Evolutionary conservation across 306 rosid species (phyloP), one percentile per base, ranked within the genome.

Genomic region (Mimosa pudica): DNA sequence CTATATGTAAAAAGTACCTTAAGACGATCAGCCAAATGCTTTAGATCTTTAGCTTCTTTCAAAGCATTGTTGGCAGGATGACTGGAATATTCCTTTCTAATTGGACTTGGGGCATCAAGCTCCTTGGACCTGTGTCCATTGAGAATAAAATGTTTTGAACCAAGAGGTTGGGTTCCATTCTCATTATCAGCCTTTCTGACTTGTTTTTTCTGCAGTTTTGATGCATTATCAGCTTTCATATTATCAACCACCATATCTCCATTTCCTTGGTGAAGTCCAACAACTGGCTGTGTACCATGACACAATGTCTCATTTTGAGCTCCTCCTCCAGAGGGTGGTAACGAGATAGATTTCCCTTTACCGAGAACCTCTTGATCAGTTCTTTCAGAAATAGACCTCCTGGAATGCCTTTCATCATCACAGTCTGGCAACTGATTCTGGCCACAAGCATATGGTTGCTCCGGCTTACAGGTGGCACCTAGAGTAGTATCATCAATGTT

Each of bases 21-120:
- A 41, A 91, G 48, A 74, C 99, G 99, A 77, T 96, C 99, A 9
- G 98, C 99, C 80, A 90, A 79, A 81, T 93, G 98, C 87, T 96
- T 96, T 14, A 96, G 86, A 84, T 89, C 94, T 86, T 51, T 93
- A 75, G 99, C 99, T 87, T 96, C 99, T 88, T 87, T 96, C 84
- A 96, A 35, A 87, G 94, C 94, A 79, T 77, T 87, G 77, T 77
- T 91, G 83, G 88, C 94, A 84, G 91, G 92, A 76, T 92, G 94
- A 87, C 81, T 87, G 79, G 91, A 74, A 73, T 92, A 85, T 72
- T 95, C 98, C 87, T 85, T 95, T 89, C 92, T 89, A 60, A 82
- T 82, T 46, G 98, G 98, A 90, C 98, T 92, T 81, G 96, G 92
- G 78, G 89, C 94, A 54, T 95, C 94, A 5, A 68, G 67, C 73